Evolutionary conservation across 768 basidiomycete species (phyloP).

Genomic region (Daedaleopsis sinensis): DNA sequence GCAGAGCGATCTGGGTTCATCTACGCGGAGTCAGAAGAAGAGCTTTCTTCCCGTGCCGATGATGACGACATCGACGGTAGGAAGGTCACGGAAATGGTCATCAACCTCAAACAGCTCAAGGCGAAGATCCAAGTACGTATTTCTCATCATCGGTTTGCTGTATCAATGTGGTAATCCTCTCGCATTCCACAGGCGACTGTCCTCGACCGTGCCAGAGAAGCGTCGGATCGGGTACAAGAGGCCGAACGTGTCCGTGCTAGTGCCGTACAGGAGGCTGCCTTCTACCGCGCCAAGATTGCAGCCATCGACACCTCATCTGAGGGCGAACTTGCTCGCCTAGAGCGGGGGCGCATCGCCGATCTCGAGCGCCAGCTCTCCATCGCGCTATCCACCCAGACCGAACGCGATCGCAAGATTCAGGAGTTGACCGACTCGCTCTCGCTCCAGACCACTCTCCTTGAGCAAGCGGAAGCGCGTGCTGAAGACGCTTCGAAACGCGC

Average conservation of each 20-base stretch:
- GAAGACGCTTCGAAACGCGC: conserved; percentile 75
- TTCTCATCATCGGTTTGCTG: not conserved
- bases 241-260: conserved; percentile 76
- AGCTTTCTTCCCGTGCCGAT: conserved; percentile 37
- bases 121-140: conserved; percentile 79
- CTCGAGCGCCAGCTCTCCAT: conserved; percentile 72
- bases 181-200: conserved; percentile 56
- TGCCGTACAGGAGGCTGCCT: conserved; percentile 93
- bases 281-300: conserved; percentile 92
- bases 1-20: conserved; percentile 82
- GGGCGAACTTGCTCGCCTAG: conserved; percentile 65
- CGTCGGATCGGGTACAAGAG: conserved; percentile 77
- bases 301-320: conserved; percentile 77
- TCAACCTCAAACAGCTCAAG: conserved; percentile 87
- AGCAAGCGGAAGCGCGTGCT: conserved; percentile 80
- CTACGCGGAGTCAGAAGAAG: conserved; percentile 53
- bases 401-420: conserved; percentile 68
- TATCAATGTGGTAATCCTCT: not conserved
- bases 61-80: conserved; percentile 49
- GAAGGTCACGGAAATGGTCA: conserved; percentile 66
- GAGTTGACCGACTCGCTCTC: conserved; percentile 76
- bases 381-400: conserved; percentile 62
- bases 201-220: conserved; percentile 72
- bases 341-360: conserved; percentile 74
- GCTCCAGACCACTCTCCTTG: conserved; percentile 73